phyloP scores from a whole-genome alignment of 2,329 filamentous ascomycete species.

The Clarireedia sp. region DNA sequence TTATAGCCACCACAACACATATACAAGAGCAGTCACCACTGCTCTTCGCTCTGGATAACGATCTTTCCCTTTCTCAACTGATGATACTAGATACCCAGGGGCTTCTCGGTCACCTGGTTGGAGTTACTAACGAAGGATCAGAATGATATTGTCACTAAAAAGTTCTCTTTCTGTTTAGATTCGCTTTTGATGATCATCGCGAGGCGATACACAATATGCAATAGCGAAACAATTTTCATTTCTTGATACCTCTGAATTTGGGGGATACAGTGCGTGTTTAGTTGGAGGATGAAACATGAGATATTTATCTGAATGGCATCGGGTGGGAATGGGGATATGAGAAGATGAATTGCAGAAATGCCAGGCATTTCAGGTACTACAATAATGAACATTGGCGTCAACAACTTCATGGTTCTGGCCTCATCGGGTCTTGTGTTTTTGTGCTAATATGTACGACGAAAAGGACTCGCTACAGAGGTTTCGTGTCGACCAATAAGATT shows the following conservation, averaged over 20 bases:
- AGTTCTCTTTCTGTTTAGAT: conserved; percentile 25
- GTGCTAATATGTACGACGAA: too few species aligned
- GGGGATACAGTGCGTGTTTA: conserved; percentile 1
- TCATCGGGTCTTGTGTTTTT: not conserved
- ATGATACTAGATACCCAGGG: conserved; percentile 13
- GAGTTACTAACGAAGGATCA: conserved; percentile 20
- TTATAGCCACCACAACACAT: conserved; percentile 33
- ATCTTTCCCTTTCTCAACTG: conserved; percentile 12
- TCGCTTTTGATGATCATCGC: conserved; percentile 22
- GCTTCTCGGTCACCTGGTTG: conserved; percentile 19
- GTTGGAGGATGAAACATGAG: conserved; percentile 7
- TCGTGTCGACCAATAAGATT: not conserved
- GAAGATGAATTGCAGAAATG: not conserved
- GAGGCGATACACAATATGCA: conserved; percentile 22
- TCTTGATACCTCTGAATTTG: conserved; percentile 12
- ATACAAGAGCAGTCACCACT: conserved; percentile 3
- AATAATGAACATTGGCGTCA: not conserved
- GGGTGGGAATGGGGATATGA: not conserved
- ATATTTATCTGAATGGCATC: not conserved
- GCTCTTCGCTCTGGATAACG: conserved; percentile 20
- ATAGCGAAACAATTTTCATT: conserved; percentile 16
- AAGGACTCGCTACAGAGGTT: not conserved
- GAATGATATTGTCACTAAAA: conserved; percentile 27
- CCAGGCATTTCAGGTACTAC: conserved; percentile 2
- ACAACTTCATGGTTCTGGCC: not conserved